A percentile compares a stretch with the other conserved stretches of the same genome.
Conservation (phyloP, 495 filamentous ascomycete species). For the Xylaria curta region DNA sequence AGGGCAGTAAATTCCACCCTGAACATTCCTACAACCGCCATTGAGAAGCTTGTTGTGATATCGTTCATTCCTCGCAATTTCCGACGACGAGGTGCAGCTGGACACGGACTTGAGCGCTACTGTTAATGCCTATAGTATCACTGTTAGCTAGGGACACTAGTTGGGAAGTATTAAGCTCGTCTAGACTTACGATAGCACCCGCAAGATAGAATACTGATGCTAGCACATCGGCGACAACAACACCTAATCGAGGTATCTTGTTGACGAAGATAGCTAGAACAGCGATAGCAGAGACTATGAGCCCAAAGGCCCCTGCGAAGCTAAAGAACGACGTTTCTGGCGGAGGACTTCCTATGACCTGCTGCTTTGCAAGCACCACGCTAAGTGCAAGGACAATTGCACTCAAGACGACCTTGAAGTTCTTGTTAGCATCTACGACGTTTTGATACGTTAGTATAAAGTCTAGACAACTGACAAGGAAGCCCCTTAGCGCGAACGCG, state of each 20-base stretch:
- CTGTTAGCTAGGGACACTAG: not conserved
- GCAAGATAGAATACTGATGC: slow-evolving; percentile 54
- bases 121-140: slow-evolving; percentile 50
- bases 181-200: slow-evolving; percentile 59
- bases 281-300: slow-evolving; percentile 51
- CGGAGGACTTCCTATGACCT: slow-evolving; percentile 45
- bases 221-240: slow-evolving; percentile 52
- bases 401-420: slow-evolving; percentile 48
- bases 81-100: slow-evolving; percentile 38
- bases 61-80: slow-evolving; percentile 21
- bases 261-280: slow-evolving; percentile 47
- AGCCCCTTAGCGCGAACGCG: slow-evolving; percentile 13
- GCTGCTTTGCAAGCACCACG: slow-evolving; percentile 51
- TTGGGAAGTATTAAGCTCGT: not conserved
- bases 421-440: not conserved
- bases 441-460: not conserved
- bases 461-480: slow-evolving; percentile 16
- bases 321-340: slow-evolving; percentile 50
- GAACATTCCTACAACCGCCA: slow-evolving; percentile 36
- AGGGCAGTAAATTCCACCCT: slow-evolving; percentile 26
- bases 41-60: slow-evolving; percentile 44
- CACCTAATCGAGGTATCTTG: slow-evolving; percentile 46
- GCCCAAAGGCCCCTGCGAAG: slow-evolving; percentile 57
- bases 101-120: slow-evolving; percentile 45
- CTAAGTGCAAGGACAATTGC: slow-evolving; percentile 57